Conservation (phyloP, 169 alveolate genomes). For the Perkinsus chesapeaki region DNA sequence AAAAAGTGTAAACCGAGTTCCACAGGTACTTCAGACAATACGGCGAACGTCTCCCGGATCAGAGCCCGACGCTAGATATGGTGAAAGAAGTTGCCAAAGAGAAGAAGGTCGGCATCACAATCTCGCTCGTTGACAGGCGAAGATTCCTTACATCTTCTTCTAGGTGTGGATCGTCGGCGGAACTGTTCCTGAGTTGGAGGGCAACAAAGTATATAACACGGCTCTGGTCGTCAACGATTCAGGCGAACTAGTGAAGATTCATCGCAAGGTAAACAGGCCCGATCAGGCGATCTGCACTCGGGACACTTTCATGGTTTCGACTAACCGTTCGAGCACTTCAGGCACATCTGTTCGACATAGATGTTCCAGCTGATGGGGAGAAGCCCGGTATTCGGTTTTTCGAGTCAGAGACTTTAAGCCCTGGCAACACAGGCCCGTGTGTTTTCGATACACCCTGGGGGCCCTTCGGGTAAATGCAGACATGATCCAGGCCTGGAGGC, state of each 20-base stretch:
- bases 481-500: conserved; percentile 43
- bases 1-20: no score
- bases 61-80: neutral
- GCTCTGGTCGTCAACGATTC: conserved; percentile 43
- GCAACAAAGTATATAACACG: conserved; percentile 51
- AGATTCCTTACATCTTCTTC: neutral
- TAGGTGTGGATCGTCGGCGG: conserved; percentile 59
- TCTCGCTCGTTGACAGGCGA: no score
- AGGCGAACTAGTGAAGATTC: conserved; percentile 48
- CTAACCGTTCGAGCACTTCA: no score
- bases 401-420: conserved; percentile 39
- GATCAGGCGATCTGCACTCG: neutral
- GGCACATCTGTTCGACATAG: conserved; percentile 78
- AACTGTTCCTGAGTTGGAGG: conserved; percentile 55
- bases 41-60: neutral
- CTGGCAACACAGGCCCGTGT: conserved; percentile 21
- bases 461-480: conserved; percentile 43
- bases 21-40: neutral
- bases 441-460: conserved; percentile 7
- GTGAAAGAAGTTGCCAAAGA: neutral
- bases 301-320: neutral
- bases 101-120: no score
- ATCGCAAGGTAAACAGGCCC: conserved; percentile 60
- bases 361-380: conserved; percentile 59
- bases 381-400: conserved; percentile 21